Evolutionary conservation across 148 eudicot genomes (phyloP).

Genomic region (Limonium bicolor): DNA sequence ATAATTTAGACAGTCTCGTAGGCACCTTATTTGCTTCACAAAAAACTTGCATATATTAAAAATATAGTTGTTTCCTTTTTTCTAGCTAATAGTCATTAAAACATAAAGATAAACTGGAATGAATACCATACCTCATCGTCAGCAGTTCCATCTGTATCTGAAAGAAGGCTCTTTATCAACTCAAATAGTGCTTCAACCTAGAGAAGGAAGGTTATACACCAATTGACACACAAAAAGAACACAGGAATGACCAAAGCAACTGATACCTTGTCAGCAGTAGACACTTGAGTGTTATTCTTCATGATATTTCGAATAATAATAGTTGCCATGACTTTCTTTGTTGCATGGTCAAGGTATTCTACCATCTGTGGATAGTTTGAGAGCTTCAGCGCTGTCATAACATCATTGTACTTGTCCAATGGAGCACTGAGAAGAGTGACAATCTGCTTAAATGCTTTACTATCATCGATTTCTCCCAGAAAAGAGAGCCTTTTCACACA

Average conservation of each 20-base stretch:
- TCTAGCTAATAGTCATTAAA: no score
- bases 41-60: no score
- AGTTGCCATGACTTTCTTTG: conserved; percentile 83
- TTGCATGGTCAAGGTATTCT: conserved; percentile 65
- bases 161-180: conserved; percentile 72
- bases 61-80: no score
- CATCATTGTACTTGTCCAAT: conserved; percentile 79
- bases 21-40: no score
- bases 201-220: no score
- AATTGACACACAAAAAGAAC: neutral
- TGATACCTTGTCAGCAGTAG: conserved; percentile 82
- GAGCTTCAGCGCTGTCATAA: conserved; percentile 87
- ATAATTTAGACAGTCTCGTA: no score
- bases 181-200: conserved; percentile 93
- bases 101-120: no score
- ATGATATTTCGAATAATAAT: conserved; percentile 71
- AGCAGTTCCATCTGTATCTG: conserved; percentile 46
- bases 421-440: conserved; percentile 93
- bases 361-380: conserved; percentile 76
- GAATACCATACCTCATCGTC: conserved; percentile 68
- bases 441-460: conserved; percentile 80
- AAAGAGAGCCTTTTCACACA: conserved; percentile 75
- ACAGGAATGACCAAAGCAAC: neutral
- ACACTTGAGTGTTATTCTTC: conserved; percentile 68
- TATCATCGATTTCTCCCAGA: conserved; percentile 58